These are phyloP conservation scores for Phoma sp. DNA, from an alignment of 2,329 filamentous ascomycete genomes.

Conservation along the genomic window DNA sequence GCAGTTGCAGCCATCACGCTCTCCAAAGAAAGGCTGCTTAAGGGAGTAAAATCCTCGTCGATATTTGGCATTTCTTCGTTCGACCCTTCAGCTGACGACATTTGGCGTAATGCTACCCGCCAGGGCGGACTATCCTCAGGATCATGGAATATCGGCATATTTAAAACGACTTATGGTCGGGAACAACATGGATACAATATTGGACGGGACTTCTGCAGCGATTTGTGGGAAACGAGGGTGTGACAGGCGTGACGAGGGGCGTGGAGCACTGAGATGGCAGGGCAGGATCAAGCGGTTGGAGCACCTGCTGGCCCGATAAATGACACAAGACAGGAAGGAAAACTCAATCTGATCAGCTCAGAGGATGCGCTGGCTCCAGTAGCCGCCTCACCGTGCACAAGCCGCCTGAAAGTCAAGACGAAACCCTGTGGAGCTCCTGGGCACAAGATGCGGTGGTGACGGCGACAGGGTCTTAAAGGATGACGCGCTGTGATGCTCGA, in stretches of 20 bases:
- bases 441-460: constrained; percentile 30
- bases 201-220: neutral
- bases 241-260: constrained; percentile 16
- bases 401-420: constrained; percentile 26
- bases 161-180: constrained; percentile 22
- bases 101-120: constrained; percentile 24
- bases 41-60: constrained; percentile 14
- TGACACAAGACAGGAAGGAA: constrained; percentile 38
- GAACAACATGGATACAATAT: constrained; percentile 34
- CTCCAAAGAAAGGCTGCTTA: constrained; percentile 16
- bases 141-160: constrained; percentile 51
- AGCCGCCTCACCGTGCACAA: constrained; percentile 26
- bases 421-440: constrained; percentile 26
- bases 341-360: constrained; percentile 26
- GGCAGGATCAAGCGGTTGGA: constrained; percentile 37
- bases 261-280: constrained; percentile 31
- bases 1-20: constrained; percentile 5
- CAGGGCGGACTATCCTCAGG: constrained; percentile 35
- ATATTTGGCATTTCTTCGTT: constrained; percentile 22
- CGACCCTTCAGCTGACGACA: constrained; percentile 18
- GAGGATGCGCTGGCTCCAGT: constrained; percentile 45
- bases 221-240: constrained; percentile 3
- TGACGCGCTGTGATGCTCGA: constrained; percentile 37
- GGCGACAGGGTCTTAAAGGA: constrained; percentile 27
- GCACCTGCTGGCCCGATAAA: constrained; percentile 40